Conservation (phyloP, 176 grass and related monocot species). For the Dendrocalamus sinicus region DNA sequence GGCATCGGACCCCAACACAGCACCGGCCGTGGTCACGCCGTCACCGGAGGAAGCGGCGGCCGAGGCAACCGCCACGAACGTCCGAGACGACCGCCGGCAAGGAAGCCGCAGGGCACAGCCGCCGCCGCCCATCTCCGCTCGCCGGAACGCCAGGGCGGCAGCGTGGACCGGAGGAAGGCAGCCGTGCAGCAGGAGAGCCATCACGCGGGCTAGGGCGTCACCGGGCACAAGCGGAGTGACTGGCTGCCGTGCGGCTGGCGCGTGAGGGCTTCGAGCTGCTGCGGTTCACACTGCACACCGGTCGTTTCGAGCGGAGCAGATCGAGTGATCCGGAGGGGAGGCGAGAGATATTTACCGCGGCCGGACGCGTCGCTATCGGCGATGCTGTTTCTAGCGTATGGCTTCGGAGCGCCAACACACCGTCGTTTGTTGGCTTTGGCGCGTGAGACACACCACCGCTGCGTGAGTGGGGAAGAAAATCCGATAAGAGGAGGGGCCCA, state of each 20-base stretch:
- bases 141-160: not conserved
- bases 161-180: conserved; percentile 27
- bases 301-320: conserved; percentile 4
- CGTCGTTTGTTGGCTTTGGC: not conserved
- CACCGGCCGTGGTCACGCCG: not conserved
- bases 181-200: conserved; percentile 36
- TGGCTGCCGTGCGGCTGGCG: not conserved
- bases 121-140: not conserved
- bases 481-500: too few relatives aligned
- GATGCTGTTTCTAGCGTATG: too few relatives aligned
- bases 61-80: conserved; percentile 13
- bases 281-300: not conserved
- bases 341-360: not conserved
- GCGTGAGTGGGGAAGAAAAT: too few relatives aligned
- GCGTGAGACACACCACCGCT: not conserved
- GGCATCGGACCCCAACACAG: not conserved
- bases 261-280: not conserved
- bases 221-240: not conserved
- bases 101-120: not conserved
- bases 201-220: not conserved
- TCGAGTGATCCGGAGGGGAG: conserved; percentile 1
- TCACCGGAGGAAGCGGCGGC: conserved; percentile 1
- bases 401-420: too few relatives aligned
- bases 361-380: conserved; percentile 8
- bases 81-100: not conserved